These are phyloP conservation scores for Hemisphaericaspora subhashii DNA, from an alignment of 1,139 yeast genomes.

Conservation along the genomic window DNA sequence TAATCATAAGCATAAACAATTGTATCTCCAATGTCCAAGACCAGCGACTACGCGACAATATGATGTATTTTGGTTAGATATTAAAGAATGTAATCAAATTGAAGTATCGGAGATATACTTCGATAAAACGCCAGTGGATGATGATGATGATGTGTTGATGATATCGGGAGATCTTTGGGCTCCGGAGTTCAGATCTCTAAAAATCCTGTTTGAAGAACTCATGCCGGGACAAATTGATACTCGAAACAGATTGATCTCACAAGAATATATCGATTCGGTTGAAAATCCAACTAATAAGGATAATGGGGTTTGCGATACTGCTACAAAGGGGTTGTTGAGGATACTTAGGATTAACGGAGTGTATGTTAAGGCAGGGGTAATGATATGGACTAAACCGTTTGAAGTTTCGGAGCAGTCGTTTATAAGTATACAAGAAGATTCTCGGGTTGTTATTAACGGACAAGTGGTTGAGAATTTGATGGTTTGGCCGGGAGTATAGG, in stretches of 20 bases:
- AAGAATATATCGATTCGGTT: conserved; percentile 22
- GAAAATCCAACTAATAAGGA: conserved; percentile 10
- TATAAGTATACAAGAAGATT: conserved; percentile 24
- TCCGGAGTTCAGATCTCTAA: conserved; percentile 32
- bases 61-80: conserved; percentile 37
- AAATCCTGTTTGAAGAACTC: conserved; percentile 41
- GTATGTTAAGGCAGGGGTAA: conserved; percentile 20
- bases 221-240: conserved; percentile 33
- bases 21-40: conserved; percentile 26
- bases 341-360: conserved; percentile 39
- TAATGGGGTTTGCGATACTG: conserved; percentile 7
- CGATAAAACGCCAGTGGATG: conserved; percentile 14
- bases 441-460: conserved; percentile 33
- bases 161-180: conserved; percentile 33
- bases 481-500: conserved; percentile 27
- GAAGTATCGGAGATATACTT: conserved; percentile 24
- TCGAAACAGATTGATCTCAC: conserved; percentile 23
- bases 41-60: conserved; percentile 25
- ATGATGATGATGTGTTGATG: conserved; percentile 11
- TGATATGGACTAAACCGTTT: conserved; percentile 34
- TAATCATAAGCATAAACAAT: conserved; percentile 10
- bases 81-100: conserved; percentile 23
- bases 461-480: conserved; percentile 36
- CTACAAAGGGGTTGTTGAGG: conserved; percentile 20
- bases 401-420: conserved; percentile 13